Base-by-base conservation (phyloP, 1,284 basidiomycete genomes). In the Schizopora paradoxa region DNA sequence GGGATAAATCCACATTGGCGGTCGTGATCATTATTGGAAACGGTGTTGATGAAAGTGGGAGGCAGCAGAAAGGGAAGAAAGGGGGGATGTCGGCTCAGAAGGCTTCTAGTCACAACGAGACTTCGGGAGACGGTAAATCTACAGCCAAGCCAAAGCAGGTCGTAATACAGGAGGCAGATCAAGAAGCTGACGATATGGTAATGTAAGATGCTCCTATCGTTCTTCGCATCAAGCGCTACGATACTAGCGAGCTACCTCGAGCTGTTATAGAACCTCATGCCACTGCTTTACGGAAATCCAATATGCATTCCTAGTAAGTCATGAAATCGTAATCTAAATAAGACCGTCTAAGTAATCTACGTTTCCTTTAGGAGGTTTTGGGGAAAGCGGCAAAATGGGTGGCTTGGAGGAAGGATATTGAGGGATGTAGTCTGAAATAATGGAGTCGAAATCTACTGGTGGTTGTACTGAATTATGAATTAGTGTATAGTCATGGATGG, bases 361-460 rank as follows among this genome's bases (percentile, higher is more conserved):
- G n/a, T n/a, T n/a, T n/a, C n/a, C n/a, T 7, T 49, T 43, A 16
- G 62, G 53, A 41, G 55, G 56, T 50, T 61, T 47, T 42, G 31
- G 39, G 23, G 13, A 60, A 47, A 13, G 56, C 34, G 14, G 50
- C 55, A 16, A 46, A 52, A 19, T 49, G 56, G 22, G 53, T 45
- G 14, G 41, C 19, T 35, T 39, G 59, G 45, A 4, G 54, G 43
- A 8, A 54, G 57, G 40, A 28, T 58, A 48, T 18, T 61, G 50
- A 10, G 76, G 75, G 10, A 81, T 62, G 58, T 88, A 88, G 60
- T 86, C 85, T 2, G 74, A 73, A 41, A 88, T 72, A 48, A 89
- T 65, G 4, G 79, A 78, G 58, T 87, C 82, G 56, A 88, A 87
- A 49, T 79, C 74, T 2, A 66, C 46, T 25, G 19, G 25, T 13